A percentile compares a stretch with the other conserved stretches of the same genome.
These are phyloP conservation scores for Termitomyces titanicus DNA, from an alignment of 768 basidiomycete species.

Conservation along the genomic window DNA sequence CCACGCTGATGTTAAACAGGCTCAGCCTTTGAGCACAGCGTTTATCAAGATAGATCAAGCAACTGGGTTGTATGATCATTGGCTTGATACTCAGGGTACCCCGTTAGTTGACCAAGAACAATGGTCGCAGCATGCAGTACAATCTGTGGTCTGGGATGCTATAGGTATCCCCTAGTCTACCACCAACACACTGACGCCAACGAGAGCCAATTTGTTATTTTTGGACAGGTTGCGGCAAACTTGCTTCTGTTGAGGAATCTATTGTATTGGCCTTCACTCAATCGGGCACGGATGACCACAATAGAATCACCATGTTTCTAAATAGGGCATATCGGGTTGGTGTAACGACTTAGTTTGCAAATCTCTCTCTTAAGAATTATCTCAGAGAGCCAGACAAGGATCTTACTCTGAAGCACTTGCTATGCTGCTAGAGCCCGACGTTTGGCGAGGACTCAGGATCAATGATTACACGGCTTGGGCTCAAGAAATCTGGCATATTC, in stretches of 20 bases:
- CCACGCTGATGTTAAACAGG: conserved; percentile 32
- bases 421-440: conserved; percentile 60
- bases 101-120: conserved; percentile 53
- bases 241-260: conserved; percentile 66
- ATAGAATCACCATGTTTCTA: conserved; percentile 53
- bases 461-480: conserved; percentile 73
- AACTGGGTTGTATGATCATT: conserved; percentile 66
- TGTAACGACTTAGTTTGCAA: neutral
- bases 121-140: conserved; percentile 71
- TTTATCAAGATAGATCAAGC: conserved; percentile 70
- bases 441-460: conserved; percentile 66
- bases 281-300: conserved; percentile 55
- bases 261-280: conserved; percentile 66
- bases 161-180: conserved; percentile 41
- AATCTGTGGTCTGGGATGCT: conserved; percentile 68
- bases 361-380: neutral
- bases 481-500: conserved; percentile 72
- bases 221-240: conserved; percentile 57
- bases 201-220: neutral
- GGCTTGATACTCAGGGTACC: conserved; percentile 55
- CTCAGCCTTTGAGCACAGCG: conserved; percentile 65
- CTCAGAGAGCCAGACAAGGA: conserved; percentile 67
- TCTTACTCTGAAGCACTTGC: conserved; percentile 57
- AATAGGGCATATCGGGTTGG: conserved; percentile 69
- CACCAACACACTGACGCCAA: neutral